Base-by-base conservation (phyloP, 805 yeast genomes). In the Hanseniaspora vineae region DNA sequence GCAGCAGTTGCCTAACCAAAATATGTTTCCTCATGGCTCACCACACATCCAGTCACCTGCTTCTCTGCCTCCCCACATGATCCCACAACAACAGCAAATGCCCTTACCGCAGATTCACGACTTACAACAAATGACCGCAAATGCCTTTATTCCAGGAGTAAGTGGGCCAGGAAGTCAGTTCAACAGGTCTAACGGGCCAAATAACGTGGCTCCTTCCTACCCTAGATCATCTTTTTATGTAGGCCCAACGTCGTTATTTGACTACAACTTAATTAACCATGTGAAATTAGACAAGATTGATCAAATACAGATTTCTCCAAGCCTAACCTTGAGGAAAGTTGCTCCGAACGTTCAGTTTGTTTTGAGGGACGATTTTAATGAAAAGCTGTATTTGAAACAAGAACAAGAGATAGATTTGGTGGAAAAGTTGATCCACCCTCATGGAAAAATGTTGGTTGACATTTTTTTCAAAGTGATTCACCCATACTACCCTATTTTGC, bases 171-270 rank as follows among this genome's bases (percentile, higher is more conserved):
- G 15, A 17, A 10, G 12, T 5, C 5, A 37, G 3, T 15, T n/a
- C 5, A 37, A 45, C 17, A 45, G 35, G 17, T 11, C 31, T 4
- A 43, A 33, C 23, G n/a, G 40, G 81, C 12, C 45, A 17, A 44
- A 12, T 13, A 29, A 13, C 29, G 42, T 39, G 32, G 75, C 84
- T n/a, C 65, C 85, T 18, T 96, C 87, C 59, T 86, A 80, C 56
- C 96, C 97, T 1, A 69, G 96, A 49, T 87, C 96, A 0, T 82
- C 95, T 17, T 86, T 86, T 57, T 84, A 79, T 56, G 81, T 89
- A 18, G 97, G 97, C 1, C 80, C 95, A 1, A 84, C 95, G 0
- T 87, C 96, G 15, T 72, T 84, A 31, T 86, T 81, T 59, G 97
- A 90, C 60, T 70, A 77, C 23, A 71, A 76, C 13, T 70, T 90